Percentiles rank a stretch among this genome's conserved stretches.
Evolutionary conservation across 352 stramenopile genomes (phyloP).

Genomic region (Pythium grandisporangium): DNA sequence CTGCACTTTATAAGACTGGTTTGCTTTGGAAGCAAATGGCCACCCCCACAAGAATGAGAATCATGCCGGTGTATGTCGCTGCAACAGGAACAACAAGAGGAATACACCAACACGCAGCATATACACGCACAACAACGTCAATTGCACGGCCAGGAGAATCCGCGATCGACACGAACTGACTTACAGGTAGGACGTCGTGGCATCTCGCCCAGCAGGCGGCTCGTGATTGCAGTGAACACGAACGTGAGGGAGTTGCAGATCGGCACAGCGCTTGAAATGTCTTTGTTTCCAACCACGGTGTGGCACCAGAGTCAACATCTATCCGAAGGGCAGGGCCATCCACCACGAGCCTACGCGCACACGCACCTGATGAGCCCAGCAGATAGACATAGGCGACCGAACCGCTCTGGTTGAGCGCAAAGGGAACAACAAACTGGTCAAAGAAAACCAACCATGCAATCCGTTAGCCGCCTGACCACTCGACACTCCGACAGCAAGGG

Average conservation of each 20-base stretch:
- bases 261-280: conserved; percentile 79
- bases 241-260: conserved; percentile 88
- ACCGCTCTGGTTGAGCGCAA: conserved; percentile 75
- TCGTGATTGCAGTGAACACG: conserved; percentile 81
- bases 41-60: conserved; percentile 14
- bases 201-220: conserved; percentile 61
- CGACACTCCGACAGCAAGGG: no score
- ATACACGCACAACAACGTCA: not conserved
- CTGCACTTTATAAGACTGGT: no score
- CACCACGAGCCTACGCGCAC: not conserved
- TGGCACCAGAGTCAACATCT: not conserved
- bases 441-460: not conserved
- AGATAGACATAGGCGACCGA: conserved; percentile 76
- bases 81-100: not conserved
- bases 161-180: conserved; percentile 7
- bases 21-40: conserved; percentile 17
- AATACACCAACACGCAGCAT: conserved; percentile 1
- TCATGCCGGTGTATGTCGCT: conserved; percentile 16
- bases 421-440: conserved; percentile 70
- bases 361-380: conserved; percentile 56
- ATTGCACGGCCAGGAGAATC: not conserved
- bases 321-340: not conserved
- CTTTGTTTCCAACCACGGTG: conserved; percentile 11
- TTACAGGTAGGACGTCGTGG: conserved; percentile 59
- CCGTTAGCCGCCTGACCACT: no score